Base-by-base conservation (phyloP, 257 asterid genomes). In the Solanum chilense region DNA sequence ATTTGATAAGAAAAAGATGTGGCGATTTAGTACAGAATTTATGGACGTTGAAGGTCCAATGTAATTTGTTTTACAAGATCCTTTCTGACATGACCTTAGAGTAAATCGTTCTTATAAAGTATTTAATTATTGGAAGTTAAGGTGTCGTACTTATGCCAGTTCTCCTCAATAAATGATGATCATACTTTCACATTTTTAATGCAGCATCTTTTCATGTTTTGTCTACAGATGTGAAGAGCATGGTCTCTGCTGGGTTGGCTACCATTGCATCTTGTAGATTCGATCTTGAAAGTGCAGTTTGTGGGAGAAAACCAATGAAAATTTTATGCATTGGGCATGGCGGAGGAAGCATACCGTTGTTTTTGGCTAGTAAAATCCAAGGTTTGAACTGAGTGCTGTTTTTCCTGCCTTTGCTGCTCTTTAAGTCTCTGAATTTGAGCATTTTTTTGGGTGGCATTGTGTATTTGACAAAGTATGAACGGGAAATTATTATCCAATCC, bases 291-390 rank as follows among this genome's bases (percentile, higher is more conserved):
- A 90, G 91, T 86, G 95, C 98, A 85, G 42, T 94, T 70, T 86
- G 76, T 87, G 98, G 95, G 90, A 91, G 90, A 89, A 93, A 91
- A 88, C 87, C 35, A 42, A 89, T 94, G 94, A 94, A 92, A 35
- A 85, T 95, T 87, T 92, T 96, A 86, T 95, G 99, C 92, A 92
- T 96, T 29, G 99, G 99, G 20, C 99, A 96, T 88, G 99, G 99
- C 47, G 99, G 99, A 88, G 99, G 99, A 89, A 95, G 99, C 93
- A 89, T 96, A 75, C 99, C 99, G 16, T 88, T 96, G 88, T 95
- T 93, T 89, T 85, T 96, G 91, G 97, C 99, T 33, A 92, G 91
- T 90, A 90, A 93, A 87, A 91, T 96, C 88, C 90, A 73, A 93
- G 99, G 99, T 95, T 81, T n/a, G 90, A 9, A 31, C 69, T 49